Conservation (phyloP, 208 protist genomes). For the Leishmania lainsoni region DNA sequence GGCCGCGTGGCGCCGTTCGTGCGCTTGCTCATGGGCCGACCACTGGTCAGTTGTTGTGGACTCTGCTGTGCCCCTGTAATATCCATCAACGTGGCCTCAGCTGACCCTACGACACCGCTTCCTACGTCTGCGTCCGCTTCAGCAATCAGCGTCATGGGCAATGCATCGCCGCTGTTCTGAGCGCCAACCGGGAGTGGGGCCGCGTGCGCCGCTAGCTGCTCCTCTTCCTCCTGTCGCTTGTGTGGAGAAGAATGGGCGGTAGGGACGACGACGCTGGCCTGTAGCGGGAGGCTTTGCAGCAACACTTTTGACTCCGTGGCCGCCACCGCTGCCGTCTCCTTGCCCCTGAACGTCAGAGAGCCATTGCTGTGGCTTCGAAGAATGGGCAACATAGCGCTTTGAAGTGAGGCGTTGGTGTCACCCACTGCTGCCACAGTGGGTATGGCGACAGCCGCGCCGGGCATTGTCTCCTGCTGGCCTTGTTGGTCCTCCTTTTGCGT, state of each 20-base stretch:
- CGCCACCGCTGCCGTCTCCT: neutral
- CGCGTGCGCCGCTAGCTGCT: neutral
- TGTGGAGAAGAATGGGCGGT: too few species aligned
- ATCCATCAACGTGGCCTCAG: neutral
- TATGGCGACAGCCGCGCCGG: neutral
- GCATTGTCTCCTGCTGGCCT: neutral
- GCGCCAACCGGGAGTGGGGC: neutral
- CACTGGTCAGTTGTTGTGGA: neutral
- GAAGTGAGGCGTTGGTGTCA: neutral
- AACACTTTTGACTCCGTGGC: neutral
- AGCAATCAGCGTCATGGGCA: neutral
- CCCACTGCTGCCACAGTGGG: neutral
- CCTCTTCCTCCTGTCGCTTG: neutral
- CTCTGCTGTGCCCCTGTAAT: neutral
- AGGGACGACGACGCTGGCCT: neutral
- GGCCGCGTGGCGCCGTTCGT: neutral
- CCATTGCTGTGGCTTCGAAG: neutral
- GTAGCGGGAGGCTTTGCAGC: neutral
- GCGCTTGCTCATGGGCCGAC: neutral
- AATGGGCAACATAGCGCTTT: neutral
- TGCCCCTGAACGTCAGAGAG: neutral
- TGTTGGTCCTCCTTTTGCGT: neutral
- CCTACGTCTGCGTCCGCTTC: neutral
- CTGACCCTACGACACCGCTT: neutral
- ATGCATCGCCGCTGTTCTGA: neutral